Conservation (phyloP, 495 filamentous ascomycete genomes). For the Durotheca rogersii region DNA sequence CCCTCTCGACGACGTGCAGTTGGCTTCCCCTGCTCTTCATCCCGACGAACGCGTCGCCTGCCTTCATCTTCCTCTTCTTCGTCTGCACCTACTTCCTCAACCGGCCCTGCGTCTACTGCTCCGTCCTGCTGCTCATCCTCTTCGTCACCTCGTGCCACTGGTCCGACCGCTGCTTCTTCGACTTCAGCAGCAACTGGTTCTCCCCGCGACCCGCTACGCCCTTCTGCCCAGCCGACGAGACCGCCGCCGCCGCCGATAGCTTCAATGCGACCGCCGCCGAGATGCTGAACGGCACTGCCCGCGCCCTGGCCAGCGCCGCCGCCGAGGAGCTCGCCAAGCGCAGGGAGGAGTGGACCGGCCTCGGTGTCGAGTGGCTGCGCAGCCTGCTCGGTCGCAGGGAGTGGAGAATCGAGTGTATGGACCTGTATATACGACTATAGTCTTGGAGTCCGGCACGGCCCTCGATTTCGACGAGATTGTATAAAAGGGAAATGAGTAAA, state of each 20-base stretch:
- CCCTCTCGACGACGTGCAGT: slow-evolving; percentile 39
- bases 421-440: slow-evolving; percentile 73
- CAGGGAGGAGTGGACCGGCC: slow-evolving; percentile 70
- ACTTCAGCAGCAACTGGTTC: slow-evolving; percentile 82
- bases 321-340: slow-evolving; percentile 60
- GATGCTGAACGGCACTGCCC: slow-evolving; percentile 68
- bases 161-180: slow-evolving; percentile 87
- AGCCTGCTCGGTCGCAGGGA: slow-evolving; percentile 72
- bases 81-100: slow-evolving; percentile 87
- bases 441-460: background rate
- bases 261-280: slow-evolving; percentile 52
- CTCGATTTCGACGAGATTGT: slow-evolving; percentile 2
- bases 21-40: slow-evolving; percentile 76
- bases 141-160: slow-evolving; percentile 89
- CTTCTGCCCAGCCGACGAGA: slow-evolving; percentile 32
- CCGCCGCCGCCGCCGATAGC: slow-evolving; percentile 41
- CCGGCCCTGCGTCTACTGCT: slow-evolving; percentile 88
- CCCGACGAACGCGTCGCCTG: slow-evolving; percentile 74
- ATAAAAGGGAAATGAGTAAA: slow-evolving; percentile 6
- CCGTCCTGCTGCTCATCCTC: slow-evolving; percentile 80
- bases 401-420: slow-evolving; percentile 81
- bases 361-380: slow-evolving; percentile 80
- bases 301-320: slow-evolving; percentile 64
- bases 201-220: slow-evolving; percentile 53
- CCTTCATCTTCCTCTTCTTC: slow-evolving; percentile 89